phyloP scores from a whole-genome alignment of 345 rosid genomes.

The Crucihimalaya himalaica region DNA sequence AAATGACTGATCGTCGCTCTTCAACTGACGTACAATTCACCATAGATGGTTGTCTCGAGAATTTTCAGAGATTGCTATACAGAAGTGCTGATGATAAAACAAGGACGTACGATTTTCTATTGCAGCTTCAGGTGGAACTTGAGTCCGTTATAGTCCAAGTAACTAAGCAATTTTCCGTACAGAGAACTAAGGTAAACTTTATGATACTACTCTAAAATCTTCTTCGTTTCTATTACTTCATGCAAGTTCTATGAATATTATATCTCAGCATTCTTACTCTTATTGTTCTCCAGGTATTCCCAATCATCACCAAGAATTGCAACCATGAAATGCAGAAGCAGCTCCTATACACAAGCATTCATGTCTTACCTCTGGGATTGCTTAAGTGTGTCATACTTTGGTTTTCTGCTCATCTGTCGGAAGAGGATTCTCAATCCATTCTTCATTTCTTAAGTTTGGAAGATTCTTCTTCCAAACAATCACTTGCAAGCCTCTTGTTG shows the following conservation, averaged over 20 bases:
- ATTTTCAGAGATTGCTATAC: slow-evolving; percentile 52
- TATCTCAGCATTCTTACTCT: neutral
- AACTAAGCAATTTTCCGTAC: slow-evolving; percentile 48
- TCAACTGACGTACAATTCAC: slow-evolving; percentile 37
- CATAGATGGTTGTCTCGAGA: slow-evolving; percentile 44
- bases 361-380: slow-evolving; percentile 75
- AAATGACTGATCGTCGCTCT: slow-evolving; percentile 36
- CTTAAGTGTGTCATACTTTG: slow-evolving; percentile 68
- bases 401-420: slow-evolving; percentile 67
- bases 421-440: slow-evolving; percentile 54
- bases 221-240: no score
- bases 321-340: slow-evolving; percentile 58
- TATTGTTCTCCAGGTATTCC: slow-evolving; percentile 51
- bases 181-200: slow-evolving; percentile 59
- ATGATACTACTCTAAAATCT: neutral
- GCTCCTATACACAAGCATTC: slow-evolving; percentile 59
- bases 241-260: neutral
- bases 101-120: slow-evolving; percentile 38
- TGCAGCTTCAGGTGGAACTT: slow-evolving; percentile 54
- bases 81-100: slow-evolving; percentile 30
- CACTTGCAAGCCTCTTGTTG: slow-evolving; percentile 57
- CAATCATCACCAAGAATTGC: slow-evolving; percentile 52
- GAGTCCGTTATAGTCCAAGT: slow-evolving; percentile 46
- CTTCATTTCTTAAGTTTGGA: slow-evolving; percentile 47
- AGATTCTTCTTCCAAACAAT: slow-evolving; percentile 38